These are phyloP conservation scores for Saccharomycopsis hybrid DNA, from an alignment of 1,139 yeast species.

Conservation along the genomic window DNA sequence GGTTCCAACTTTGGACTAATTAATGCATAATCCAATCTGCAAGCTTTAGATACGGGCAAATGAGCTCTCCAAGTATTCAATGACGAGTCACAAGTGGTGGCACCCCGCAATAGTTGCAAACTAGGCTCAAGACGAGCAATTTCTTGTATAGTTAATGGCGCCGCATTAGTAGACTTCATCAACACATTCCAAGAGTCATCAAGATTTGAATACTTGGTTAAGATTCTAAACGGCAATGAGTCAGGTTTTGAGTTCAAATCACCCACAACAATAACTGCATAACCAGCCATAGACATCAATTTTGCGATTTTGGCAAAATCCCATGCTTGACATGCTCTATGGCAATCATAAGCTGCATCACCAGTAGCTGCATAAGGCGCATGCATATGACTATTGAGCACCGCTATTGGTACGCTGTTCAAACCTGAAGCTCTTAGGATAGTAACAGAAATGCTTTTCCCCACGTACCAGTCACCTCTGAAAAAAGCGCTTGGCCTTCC, in stretches of 20 bases:
- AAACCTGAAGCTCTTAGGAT: slow-evolving; percentile 46
- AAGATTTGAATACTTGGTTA: slow-evolving; percentile 58
- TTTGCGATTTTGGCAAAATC: slow-evolving; percentile 69
- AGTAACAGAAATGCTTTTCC: slow-evolving; percentile 81
- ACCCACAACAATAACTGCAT: slow-evolving; percentile 84
- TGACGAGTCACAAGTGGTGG: slow-evolving; percentile 83
- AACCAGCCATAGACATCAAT: slow-evolving; percentile 63
- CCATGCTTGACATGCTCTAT: slow-evolving; percentile 95
- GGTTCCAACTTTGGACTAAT: slow-evolving; percentile 57
- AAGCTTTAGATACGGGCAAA: slow-evolving; percentile 65
- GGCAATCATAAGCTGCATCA: slow-evolving; percentile 85
- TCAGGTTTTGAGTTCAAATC: slow-evolving; percentile 89
- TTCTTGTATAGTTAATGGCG: slow-evolving; percentile 30
- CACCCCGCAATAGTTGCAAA: slow-evolving; percentile 67
- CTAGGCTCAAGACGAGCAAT: slow-evolving; percentile 50
- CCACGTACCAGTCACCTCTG: slow-evolving; percentile 97
- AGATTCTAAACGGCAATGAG: slow-evolving; percentile 69
- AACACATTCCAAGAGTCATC: slow-evolving; percentile 79
- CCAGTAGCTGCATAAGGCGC: slow-evolving; percentile 86
- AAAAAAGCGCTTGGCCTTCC: slow-evolving; percentile 92
- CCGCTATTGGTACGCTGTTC: slow-evolving; percentile 56
- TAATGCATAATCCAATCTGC: slow-evolving; percentile 85
- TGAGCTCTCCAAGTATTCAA: slow-evolving; percentile 80
- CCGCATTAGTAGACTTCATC: slow-evolving; percentile 37
- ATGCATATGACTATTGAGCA: slow-evolving; percentile 92